Conservation (phyloP, 2,329 filamentous ascomycete species). For the Fusarium guadeloupense region DNA sequence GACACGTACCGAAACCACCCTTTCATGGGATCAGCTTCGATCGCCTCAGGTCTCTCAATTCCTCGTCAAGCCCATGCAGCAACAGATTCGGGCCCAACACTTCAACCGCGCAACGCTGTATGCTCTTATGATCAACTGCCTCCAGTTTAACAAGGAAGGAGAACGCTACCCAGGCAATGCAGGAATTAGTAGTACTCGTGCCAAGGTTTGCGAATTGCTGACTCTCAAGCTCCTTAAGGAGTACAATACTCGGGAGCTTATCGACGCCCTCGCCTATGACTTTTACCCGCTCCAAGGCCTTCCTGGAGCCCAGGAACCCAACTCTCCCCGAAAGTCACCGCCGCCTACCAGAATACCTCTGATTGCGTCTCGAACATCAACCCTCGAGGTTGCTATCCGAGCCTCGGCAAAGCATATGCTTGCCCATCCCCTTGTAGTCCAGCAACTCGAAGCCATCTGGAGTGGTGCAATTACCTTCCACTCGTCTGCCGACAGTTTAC, state of each 20-base stretch:
- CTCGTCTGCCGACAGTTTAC: slow-evolving; percentile 84
- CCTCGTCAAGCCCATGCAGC: slow-evolving; percentile 92
- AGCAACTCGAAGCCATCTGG: slow-evolving; percentile 97
- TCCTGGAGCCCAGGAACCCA: slow-evolving; percentile 55
- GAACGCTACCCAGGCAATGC: slow-evolving; percentile 84
- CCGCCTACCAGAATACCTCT: slow-evolving; percentile 57
- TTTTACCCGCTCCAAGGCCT: slow-evolving; percentile 92
- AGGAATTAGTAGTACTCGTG: slow-evolving; percentile 83
- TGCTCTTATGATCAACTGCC: slow-evolving; percentile 89
- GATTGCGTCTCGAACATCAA: slow-evolving; percentile 81
- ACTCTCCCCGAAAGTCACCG: slow-evolving; percentile 45
- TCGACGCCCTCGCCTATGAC: slow-evolving; percentile 93
- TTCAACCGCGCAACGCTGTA: slow-evolving; percentile 89
- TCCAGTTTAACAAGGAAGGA: slow-evolving; percentile 91
- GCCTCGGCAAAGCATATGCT: slow-evolving; percentile 93
- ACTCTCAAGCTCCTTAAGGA: slow-evolving; percentile 91
- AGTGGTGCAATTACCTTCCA: slow-evolving; percentile 95
- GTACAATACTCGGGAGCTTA: slow-evolving; percentile 87
- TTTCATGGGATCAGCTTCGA: slow-evolving; percentile 93
- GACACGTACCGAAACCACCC: slow-evolving; percentile 86
- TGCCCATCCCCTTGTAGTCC: slow-evolving; percentile 88
- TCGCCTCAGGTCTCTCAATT: slow-evolving; percentile 98
- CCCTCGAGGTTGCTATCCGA: slow-evolving; percentile 90
- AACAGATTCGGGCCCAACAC: slow-evolving; percentile 83
- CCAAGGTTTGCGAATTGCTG: slow-evolving; percentile 88